Percentiles rank a stretch among this genome's conserved stretches.
Conservation (phyloP, 441 rosid genomes). For the Aquilaria agallochum region DNA sequence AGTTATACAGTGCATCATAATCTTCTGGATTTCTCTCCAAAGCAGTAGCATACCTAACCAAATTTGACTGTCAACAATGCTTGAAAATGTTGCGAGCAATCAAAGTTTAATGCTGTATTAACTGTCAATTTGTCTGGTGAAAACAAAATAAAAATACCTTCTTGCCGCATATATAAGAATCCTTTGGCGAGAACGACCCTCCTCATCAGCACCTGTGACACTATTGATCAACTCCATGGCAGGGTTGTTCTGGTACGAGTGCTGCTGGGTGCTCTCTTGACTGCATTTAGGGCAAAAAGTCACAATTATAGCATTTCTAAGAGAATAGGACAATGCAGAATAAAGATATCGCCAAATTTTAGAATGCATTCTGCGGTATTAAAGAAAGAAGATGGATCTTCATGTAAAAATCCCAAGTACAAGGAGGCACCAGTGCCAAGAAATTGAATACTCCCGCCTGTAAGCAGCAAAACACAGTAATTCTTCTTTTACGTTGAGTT, state of each 20-base stretch:
- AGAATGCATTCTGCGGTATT: no score
- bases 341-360: no score
- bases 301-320: no score
- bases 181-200: constrained; percentile 94
- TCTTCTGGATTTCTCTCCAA: constrained; percentile 92
- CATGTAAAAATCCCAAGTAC: no score
- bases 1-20: constrained; percentile 93
- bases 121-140: background rate
- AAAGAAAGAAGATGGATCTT: no score
- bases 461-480: no score
- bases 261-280: constrained; percentile 54
- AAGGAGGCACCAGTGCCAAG: no score
- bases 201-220: constrained; percentile 82
- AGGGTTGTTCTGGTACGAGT: constrained; percentile 63
- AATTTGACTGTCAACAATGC: no score
- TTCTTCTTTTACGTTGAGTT: no score
- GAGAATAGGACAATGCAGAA: no score
- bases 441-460: no score
- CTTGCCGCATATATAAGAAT: constrained; percentile 98
- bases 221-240: constrained; percentile 89
- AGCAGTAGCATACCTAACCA: constrained; percentile 77
- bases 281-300: constrained; percentile 32
- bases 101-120: background rate
- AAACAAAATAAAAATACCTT: constrained; percentile 42
- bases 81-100: constrained; percentile 21